These are phyloP conservation scores for Lathyrus oleraceus DNA, from an alignment of 306 rosid genomes.

Conservation along the genomic window DNA sequence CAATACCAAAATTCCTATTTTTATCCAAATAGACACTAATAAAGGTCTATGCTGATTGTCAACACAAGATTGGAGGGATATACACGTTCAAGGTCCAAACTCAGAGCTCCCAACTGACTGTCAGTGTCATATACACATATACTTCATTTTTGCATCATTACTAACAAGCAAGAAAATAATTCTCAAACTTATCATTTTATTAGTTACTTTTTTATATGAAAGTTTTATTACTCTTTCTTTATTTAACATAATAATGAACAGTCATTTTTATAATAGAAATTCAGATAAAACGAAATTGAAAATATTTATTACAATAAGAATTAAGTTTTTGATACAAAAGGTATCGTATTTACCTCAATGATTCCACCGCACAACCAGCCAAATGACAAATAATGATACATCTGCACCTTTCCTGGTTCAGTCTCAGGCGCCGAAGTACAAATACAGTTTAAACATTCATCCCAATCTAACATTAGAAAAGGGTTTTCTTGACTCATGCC, in stretches of 20 bases:
- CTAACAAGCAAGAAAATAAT: not conserved
- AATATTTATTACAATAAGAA: conserved; percentile 11
- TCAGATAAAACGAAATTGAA: conserved; percentile 12
- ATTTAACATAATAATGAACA: conserved; percentile 4
- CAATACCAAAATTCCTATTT: conserved; percentile 7
- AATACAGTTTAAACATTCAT: conserved; percentile 68
- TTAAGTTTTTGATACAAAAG: not conserved
- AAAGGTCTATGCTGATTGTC: not conserved
- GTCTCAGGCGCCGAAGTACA: conserved; percentile 76
- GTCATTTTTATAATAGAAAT: not conserved
- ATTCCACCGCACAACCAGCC: conserved; percentile 99
- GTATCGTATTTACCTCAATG: conserved; percentile 67
- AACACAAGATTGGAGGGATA: not conserved
- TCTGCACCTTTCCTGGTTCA: conserved; percentile 87
- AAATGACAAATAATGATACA: conserved; percentile 79
- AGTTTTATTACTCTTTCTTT: not conserved
- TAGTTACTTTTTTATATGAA: not conserved
- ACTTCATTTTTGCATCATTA: conserved; percentile 18
- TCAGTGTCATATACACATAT: conserved; percentile 25
- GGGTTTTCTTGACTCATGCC: conserved; percentile 62
- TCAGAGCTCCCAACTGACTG: not conserved
- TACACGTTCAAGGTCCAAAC: conserved; percentile 23
- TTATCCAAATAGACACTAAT: not conserved
- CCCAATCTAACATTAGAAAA: conserved; percentile 74
- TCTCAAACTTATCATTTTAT: not conserved